A percentile compares a stretch with the other conserved stretches of the same genome.
Conservation (phyloP, 768 basidiomycete species). For the Boletus vinaceobasis region DNA sequence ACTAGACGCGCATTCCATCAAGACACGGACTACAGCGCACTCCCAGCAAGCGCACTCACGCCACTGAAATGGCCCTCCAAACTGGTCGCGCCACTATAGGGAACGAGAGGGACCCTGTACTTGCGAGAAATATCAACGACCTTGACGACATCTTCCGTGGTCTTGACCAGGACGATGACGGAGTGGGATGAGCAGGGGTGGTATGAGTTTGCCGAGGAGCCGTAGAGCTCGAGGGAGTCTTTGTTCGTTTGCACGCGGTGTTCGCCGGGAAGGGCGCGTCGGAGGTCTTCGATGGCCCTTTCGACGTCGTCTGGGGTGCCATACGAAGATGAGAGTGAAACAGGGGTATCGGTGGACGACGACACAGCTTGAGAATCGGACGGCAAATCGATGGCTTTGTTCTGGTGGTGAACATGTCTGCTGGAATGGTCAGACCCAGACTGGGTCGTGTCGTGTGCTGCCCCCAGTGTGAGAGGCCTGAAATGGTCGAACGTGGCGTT, state of each 20-base stretch:
- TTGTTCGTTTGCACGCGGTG: conserved; percentile 50
- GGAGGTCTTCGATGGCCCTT: conserved; percentile 53
- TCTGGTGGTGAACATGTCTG: conserved; percentile 4
- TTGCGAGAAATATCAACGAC: conserved; percentile 74
- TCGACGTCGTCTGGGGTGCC: conserved; percentile 46
- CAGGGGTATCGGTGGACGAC: background rate
- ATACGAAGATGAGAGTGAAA: conserved; percentile 31
- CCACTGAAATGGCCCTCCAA: conserved; percentile 85
- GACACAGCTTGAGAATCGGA: background rate
- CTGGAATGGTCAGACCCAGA: background rate
- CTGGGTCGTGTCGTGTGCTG: background rate
- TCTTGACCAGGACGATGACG: conserved; percentile 53
- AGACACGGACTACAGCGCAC: background rate
- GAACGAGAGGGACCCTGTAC: conserved; percentile 71
- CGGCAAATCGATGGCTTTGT: background rate
- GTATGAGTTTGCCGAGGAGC: conserved; percentile 69
- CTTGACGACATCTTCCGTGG: conserved; percentile 79
- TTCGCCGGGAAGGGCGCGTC: conserved; percentile 41
- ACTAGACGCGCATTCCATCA: conserved; percentile 23
- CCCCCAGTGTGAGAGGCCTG: conserved; percentile 3
- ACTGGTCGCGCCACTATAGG: conserved; percentile 83
- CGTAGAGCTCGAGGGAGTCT: conserved; percentile 50
- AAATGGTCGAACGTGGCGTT: background rate
- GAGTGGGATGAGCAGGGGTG: conserved; percentile 57
- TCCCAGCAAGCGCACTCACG: conserved; percentile 35